These are phyloP conservation scores for Porphyrellus cyaneotinctus DNA, from an alignment of 768 basidiomycete genomes.

Conservation along the genomic window DNA sequence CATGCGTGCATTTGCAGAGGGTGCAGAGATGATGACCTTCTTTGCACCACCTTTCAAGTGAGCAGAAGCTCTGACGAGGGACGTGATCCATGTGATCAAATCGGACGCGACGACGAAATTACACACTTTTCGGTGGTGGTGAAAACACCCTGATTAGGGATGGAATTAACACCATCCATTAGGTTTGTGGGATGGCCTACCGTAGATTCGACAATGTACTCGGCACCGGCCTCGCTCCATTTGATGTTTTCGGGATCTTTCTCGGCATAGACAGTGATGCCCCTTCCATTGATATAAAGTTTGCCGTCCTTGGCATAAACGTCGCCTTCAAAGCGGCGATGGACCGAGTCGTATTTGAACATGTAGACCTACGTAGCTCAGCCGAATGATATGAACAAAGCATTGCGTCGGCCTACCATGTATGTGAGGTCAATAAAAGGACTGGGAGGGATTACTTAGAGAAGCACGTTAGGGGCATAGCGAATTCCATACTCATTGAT, in stretches of 20 bases:
- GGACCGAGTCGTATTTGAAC: slow-evolving; percentile 97
- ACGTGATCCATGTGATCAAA: slow-evolving; percentile 3
- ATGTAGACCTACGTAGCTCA: slow-evolving; percentile 75
- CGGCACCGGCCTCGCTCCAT: slow-evolving; percentile 78
- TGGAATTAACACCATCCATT: neutral
- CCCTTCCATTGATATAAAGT: slow-evolving; percentile 77
- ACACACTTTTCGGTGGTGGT: slow-evolving; percentile 85
- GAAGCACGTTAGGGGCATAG: neutral
- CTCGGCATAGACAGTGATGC: slow-evolving; percentile 77
- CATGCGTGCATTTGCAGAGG: slow-evolving; percentile 96
- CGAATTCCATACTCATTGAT: slow-evolving; percentile 77
- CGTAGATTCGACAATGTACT: slow-evolving; percentile 96
- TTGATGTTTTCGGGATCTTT: slow-evolving; percentile 81
- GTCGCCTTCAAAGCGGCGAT: slow-evolving; percentile 87
- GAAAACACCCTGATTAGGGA: slow-evolving; percentile 75
- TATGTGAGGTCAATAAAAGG: slow-evolving; percentile 97
- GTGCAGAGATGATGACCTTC: slow-evolving; percentile 99
- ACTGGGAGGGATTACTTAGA: slow-evolving; percentile 38
- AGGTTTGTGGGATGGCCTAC: slow-evolving; percentile 38
- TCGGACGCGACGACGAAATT: slow-evolving; percentile 6
- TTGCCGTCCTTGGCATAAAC: slow-evolving; percentile 85
- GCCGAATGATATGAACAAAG: neutral
- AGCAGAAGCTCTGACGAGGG: slow-evolving; percentile 59
- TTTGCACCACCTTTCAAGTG: slow-evolving; percentile 99
- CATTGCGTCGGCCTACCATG: slow-evolving; percentile 59